Evolutionary conservation across 768 basidiomycete species (phyloP).

Genomic region (Ramaria sp.): DNA sequence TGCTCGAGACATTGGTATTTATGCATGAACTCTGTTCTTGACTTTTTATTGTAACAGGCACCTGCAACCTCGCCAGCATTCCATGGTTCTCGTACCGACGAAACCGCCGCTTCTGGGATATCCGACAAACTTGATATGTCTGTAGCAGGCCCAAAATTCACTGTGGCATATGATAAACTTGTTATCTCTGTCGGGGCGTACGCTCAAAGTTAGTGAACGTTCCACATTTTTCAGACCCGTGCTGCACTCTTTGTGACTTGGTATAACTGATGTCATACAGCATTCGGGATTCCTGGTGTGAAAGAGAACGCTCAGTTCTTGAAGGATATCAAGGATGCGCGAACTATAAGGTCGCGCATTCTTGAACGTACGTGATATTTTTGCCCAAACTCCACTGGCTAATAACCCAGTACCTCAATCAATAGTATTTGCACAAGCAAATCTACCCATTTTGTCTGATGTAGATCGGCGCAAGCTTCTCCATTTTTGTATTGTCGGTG

Average conservation of each 20-base stretch:
- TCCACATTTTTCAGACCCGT: not conserved
- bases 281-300: conserved; percentile 63
- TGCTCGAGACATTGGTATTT: not conserved
- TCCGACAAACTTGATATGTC: not conserved
- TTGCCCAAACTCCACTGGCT: conserved; percentile 5
- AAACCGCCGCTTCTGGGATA: not conserved
- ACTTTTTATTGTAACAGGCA: not conserved
- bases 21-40: not conserved
- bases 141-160: conserved; percentile 29
- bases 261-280: conserved; percentile 22
- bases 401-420: conserved; percentile 12
- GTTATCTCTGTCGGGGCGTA: conserved; percentile 82
- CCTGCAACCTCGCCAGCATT: conserved; percentile 9
- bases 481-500: conserved; percentile 81
- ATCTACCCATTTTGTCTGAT: conserved; percentile 68
- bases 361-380: conserved; percentile 47
- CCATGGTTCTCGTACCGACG: not conserved
- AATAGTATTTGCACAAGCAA: conserved; percentile 75
- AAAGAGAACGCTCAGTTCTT: conserved; percentile 76
- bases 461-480: conserved; percentile 63
- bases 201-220: conserved; percentile 50
- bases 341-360: conserved; percentile 57
- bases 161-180: conserved; percentile 65
- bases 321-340: conserved; percentile 69
- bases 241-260: not conserved